Base-by-base conservation (phyloP, 345 rosid genomes). In the Combretum micranthum region DNA sequence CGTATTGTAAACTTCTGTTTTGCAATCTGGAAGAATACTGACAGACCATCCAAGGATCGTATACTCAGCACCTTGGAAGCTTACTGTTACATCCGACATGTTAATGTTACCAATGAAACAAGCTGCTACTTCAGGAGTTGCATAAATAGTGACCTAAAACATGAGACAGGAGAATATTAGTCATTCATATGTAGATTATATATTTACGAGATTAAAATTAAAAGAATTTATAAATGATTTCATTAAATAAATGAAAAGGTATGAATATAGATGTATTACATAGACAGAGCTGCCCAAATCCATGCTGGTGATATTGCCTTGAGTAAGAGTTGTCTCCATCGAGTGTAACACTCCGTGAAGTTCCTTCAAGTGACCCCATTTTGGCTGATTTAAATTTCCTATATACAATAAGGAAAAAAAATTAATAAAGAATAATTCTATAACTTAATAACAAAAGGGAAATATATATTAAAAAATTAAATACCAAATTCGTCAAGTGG, bases 371-470 rank as follows among this genome's bases (percentile, higher is more conserved):
- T 90, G 95, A 2, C 90, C 97, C 69, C 75, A 87, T 57, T 87
- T 84, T 1, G 97, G 95, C 57, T 90, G 88, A 65, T 90, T 87
- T 62, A 79, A 46, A 60, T 75, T 82, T 21, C 95, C 93, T 84
- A 26, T 10, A 7, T 4, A 25, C 15, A 42, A 13, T 3, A 19
- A 9, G 4, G 4, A 10, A 1, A 7, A 10, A 25, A 53, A 20
- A 12, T 16, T 14, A 18, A 55, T n/a, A 15, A 19, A 2, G 21
- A 19, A 39, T 37, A 14, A 6, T 6, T 2, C 48, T n/a, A 15
- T 18, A 4, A 12, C 10, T 22, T 18, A 0, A 0, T 1, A 5
- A 0, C 13, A 49, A 4, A 4, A 0, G 13, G 3, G 13, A 1
- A 12, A 50, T 0, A 49, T 4, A 50, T 43, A 2, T 20, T 13